These are phyloP conservation scores for Aspergillus jensenii DNA, from an alignment of 2,329 filamentous ascomycete genomes.

Conservation along the genomic window DNA sequence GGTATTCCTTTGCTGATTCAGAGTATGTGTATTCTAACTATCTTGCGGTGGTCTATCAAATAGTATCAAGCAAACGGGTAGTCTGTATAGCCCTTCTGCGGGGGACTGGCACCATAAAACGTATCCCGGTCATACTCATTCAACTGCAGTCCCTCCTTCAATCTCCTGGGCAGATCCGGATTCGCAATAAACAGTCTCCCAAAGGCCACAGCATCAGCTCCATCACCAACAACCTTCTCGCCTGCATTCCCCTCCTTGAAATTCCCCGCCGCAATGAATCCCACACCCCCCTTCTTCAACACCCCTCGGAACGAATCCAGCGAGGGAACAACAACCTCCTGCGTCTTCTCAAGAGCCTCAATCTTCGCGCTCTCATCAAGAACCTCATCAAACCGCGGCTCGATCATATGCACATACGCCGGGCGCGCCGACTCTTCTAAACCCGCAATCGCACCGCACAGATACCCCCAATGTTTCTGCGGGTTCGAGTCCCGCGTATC, in stretches of 20 bases:
- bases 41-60: too few relatives aligned
- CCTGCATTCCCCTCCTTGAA: slow-evolving; percentile 25
- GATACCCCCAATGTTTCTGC: slow-evolving; percentile 46
- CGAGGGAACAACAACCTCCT: slow-evolving; percentile 21
- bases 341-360: slow-evolving; percentile 31
- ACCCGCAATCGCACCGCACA: slow-evolving; percentile 44
- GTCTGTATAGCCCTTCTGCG: slow-evolving; percentile 39
- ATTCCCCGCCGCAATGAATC: slow-evolving; percentile 34
- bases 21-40: too few relatives aligned
- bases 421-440: slow-evolving; percentile 37
- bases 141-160: slow-evolving; percentile 37
- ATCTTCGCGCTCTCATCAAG: slow-evolving; percentile 48
- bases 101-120: slow-evolving; percentile 40
- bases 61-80: slow-evolving; percentile 26
- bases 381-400: slow-evolving; percentile 50
- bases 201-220: slow-evolving; percentile 32
- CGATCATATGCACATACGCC: slow-evolving; percentile 50
- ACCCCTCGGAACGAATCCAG: slow-evolving; percentile 44
- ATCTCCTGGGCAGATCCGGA: slow-evolving; percentile 43
- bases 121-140: slow-evolving; percentile 40
- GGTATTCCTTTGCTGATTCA: too few relatives aligned
- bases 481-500: slow-evolving; percentile 49
- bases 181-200: slow-evolving; percentile 46
- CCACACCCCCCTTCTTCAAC: slow-evolving; percentile 40
- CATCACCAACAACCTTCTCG: slow-evolving; percentile 18